Conservation (phyloP, 495 filamentous ascomycete genomes). For the Neurospora terricola region DNA sequence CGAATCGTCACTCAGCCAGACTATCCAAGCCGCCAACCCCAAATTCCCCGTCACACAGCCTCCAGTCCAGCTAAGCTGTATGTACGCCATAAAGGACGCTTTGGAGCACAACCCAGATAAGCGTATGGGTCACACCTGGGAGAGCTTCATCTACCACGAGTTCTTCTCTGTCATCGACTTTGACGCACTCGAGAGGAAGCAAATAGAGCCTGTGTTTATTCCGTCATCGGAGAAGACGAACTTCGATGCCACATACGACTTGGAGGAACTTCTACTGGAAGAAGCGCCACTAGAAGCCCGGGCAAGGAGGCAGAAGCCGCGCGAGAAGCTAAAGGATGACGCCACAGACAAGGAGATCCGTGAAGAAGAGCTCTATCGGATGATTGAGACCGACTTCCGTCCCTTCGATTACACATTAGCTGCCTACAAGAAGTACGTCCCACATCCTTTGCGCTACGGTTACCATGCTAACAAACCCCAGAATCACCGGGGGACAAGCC, state of each 20-base stretch:
- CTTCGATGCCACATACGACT: conserved; percentile 95
- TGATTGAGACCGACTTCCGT: conserved; percentile 91
- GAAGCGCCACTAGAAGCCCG: conserved; percentile 92
- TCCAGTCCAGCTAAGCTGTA: conserved; percentile 72
- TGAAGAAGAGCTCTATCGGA: conserved; percentile 84
- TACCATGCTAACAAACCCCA: conserved; percentile 4
- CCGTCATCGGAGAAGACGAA: conserved; percentile 97
- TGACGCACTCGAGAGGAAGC: conserved; percentile 71
- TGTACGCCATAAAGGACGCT: conserved; percentile 74
- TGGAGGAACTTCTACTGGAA: conserved; percentile 89
- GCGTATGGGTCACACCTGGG: conserved; percentile 73
- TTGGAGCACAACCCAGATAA: conserved; percentile 70
- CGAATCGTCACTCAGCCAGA: conserved; percentile 65
- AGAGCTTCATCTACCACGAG: conserved; percentile 72
- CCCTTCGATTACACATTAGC: conserved; percentile 89
- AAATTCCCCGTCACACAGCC: conserved; percentile 85
- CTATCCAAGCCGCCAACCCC: conserved; percentile 74
- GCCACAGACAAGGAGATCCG: conserved; percentile 92
- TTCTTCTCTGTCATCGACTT: conserved; percentile 90
- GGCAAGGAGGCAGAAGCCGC: conserved; percentile 84
- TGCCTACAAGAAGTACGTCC: conserved; percentile 50
- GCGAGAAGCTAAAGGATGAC: conserved; percentile 83
- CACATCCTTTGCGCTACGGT: neutral
- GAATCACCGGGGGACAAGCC: conserved; percentile 10
- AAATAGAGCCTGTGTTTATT: conserved; percentile 82